Conservation (phyloP, 139 green algal genomes). For the Chlamydomonas schloesseri region DNA sequence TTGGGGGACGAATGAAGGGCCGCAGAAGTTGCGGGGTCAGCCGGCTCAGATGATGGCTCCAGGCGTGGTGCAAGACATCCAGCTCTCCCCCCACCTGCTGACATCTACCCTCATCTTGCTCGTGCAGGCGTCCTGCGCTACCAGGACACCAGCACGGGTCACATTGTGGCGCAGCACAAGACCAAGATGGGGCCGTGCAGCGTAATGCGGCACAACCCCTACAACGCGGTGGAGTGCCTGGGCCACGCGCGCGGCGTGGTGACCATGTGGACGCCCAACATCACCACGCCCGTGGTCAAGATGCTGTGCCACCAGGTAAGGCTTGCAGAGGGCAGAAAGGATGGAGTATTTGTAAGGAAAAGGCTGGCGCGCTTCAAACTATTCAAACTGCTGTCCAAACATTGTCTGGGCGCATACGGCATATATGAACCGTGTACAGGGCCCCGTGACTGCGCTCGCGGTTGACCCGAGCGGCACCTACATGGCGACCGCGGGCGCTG, state of each 20-base stretch:
- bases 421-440: conserved; percentile 37
- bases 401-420: too few relatives aligned
- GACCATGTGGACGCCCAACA: conserved; percentile 98
- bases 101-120: not conserved
- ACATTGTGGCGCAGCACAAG: conserved; percentile 87
- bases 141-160: conserved; percentile 95
- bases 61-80: too few relatives aligned
- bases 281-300: conserved; percentile 84
- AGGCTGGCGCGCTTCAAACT: too few relatives aligned
- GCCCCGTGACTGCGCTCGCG: conserved; percentile 80
- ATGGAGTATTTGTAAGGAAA: too few relatives aligned
- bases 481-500: conserved; percentile 88
- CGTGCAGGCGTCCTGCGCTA: conserved; percentile 84
- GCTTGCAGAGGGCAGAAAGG: too few relatives aligned
- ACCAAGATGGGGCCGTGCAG: conserved; percentile 86
- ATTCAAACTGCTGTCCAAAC: too few relatives aligned
- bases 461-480: conserved; percentile 83
- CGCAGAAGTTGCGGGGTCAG: too few relatives aligned
- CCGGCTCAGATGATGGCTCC: too few relatives aligned
- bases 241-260: conserved; percentile 93
- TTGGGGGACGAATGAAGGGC: not conserved
- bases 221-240: conserved; percentile 88
- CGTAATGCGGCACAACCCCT: conserved; percentile 90
- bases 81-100: too few relatives aligned
- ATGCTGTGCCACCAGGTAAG: conserved; percentile 93